Percentiles rank a stretch among this genome's conserved stretches.
Evolutionary conservation across 1,284 basidiomycete species (phyloP).

Genomic region (Sporisorium exsertum): DNA sequence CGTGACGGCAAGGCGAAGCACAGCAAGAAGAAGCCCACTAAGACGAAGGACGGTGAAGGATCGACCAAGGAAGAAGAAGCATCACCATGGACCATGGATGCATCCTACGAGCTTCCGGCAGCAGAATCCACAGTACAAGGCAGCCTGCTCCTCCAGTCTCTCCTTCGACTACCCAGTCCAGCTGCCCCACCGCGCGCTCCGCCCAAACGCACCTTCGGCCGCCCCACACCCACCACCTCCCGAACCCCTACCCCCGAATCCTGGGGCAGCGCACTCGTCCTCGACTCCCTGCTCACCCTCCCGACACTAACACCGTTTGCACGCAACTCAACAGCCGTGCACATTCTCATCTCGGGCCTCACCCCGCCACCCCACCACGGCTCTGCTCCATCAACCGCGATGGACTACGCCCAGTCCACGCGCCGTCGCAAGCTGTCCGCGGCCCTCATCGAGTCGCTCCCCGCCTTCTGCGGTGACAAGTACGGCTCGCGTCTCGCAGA

Average conservation of each 20-base stretch:
- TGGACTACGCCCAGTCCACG: slow-evolving; percentile 16
- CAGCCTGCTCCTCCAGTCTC: slow-evolving; percentile 60
- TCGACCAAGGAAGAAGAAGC: slow-evolving; percentile 24
- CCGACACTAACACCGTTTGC: slow-evolving; percentile 48
- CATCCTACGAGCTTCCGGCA: slow-evolving; percentile 12
- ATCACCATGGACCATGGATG: slow-evolving; percentile 31
- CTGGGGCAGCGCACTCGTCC: slow-evolving; percentile 28
- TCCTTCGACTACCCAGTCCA: slow-evolving; percentile 50
- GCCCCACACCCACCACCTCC: slow-evolving; percentile 9
- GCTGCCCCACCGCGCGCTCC: slow-evolving; percentile 23
- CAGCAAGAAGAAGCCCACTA: slow-evolving; percentile 14
- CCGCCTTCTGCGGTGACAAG: slow-evolving; percentile 53
- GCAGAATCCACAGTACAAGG: slow-evolving; percentile 52
- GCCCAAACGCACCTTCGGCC: slow-evolving; percentile 33
- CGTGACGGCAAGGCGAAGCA: slow-evolving; percentile 29
- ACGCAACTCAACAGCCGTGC: slow-evolving; percentile 25
- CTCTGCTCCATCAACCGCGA: neutral
- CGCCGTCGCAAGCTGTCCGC: slow-evolving; percentile 44
- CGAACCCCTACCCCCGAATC: slow-evolving; percentile 1
- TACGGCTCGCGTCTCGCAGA: slow-evolving; percentile 66
- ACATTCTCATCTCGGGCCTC: slow-evolving; percentile 50
- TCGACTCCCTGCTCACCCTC: slow-evolving; percentile 45
- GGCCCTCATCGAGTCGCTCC: slow-evolving; percentile 32
- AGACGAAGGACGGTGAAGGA: slow-evolving; percentile 11
- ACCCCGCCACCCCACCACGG: slow-evolving; percentile 9